Conservation (phyloP, 192 early-diverging fungal species). For the Backusella morwellensis region DNA sequence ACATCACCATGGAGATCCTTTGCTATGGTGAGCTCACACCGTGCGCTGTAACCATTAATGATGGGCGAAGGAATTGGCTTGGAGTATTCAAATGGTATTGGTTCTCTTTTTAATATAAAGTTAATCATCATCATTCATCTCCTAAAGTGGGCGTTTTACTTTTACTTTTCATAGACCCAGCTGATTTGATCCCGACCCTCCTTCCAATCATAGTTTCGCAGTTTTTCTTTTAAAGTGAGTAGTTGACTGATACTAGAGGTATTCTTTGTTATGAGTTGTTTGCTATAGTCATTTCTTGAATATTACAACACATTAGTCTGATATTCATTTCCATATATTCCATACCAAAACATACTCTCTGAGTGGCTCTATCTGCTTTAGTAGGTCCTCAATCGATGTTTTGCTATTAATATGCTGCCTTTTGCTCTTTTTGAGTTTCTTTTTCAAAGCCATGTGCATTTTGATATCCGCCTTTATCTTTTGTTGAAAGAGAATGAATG, state of each 20-base stretch:
- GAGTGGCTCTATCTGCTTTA: not conserved
- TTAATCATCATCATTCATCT: not conserved
- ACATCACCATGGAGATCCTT: not conserved
- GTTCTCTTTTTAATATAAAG: not conserved
- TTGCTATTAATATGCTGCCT: not conserved
- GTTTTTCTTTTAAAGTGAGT: not conserved
- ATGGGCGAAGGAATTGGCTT: not conserved
- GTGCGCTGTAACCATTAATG: not conserved
- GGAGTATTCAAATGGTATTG: not conserved
- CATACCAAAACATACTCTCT: not conserved
- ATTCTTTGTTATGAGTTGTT: not conserved
- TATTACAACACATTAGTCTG: not conserved
- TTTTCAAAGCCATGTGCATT: not conserved
- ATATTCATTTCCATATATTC: not conserved
- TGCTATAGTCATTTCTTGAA: not conserved
- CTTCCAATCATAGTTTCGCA: not conserved
- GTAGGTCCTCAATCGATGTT: not conserved
- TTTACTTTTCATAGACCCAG: not conserved
- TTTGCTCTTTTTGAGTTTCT: not conserved
- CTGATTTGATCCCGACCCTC: not conserved
- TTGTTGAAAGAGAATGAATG: not conserved
- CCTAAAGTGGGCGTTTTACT: not conserved
- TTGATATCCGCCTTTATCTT: not conserved
- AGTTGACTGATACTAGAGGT: not conserved
- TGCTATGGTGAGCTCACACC: not conserved